Conservation (phyloP, 495 filamentous ascomycete genomes). For the Jackrogersella minutella region DNA sequence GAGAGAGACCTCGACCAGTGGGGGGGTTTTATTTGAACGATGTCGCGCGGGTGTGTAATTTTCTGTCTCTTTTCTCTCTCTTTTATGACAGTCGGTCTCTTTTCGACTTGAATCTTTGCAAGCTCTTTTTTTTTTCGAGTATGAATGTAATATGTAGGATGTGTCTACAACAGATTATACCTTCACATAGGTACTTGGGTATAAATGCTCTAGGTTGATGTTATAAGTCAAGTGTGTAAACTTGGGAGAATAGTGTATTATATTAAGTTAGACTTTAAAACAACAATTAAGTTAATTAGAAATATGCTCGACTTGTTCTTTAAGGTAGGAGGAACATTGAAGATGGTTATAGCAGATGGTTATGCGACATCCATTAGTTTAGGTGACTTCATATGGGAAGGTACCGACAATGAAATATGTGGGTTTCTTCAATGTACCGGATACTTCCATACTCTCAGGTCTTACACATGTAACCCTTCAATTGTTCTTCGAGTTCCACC, state of each 20-base stretch:
- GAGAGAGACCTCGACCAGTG: conserved; percentile 29
- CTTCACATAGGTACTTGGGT: background rate
- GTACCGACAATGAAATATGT: conserved; percentile 19
- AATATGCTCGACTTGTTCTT: background rate
- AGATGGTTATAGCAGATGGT: background rate
- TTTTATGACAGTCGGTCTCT: too few species aligned
- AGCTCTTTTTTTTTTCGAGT: background rate
- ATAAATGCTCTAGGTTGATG: background rate
- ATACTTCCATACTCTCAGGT: conserved; percentile 2
- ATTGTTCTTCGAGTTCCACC: background rate
- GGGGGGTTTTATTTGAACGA: conserved; percentile 10
- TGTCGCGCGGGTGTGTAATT: background rate
- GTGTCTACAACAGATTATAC: background rate
- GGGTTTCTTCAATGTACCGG: conserved; percentile 6
- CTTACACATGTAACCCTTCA: background rate
- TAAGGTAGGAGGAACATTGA: background rate
- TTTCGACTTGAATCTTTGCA: too few species aligned
- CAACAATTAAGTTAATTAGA: background rate
- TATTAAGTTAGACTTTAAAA: too few species aligned
- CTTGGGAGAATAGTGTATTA: too few species aligned
- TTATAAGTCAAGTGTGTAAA: background rate
- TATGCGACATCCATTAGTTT: conserved; percentile 13
- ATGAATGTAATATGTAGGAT: background rate
- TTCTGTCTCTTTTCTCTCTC: too few species aligned
- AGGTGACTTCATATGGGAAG: conserved; percentile 12